Conservation (phyloP, 768 basidiomycete species). For the Trametes gibbosa region DNA sequence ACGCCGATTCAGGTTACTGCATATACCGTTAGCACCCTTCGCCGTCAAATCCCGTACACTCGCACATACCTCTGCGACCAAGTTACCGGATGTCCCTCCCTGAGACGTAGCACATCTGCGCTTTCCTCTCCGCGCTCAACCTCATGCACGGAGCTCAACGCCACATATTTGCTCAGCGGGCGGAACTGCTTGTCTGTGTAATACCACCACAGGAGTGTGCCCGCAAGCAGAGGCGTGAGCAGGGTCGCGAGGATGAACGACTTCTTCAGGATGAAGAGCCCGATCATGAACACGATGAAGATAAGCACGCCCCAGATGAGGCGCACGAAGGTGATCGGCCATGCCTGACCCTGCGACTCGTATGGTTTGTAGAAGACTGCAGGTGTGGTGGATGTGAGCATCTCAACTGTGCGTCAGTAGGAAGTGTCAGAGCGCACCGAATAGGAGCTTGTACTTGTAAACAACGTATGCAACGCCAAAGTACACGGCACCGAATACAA, state of each 20-base stretch:
- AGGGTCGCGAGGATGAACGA: constrained; percentile 57
- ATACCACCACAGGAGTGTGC: constrained; percentile 80
- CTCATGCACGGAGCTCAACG: constrained; percentile 82
- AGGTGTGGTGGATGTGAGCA: background rate
- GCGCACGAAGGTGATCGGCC: constrained; percentile 93
- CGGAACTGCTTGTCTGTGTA: constrained; percentile 64
- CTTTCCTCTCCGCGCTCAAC: constrained; percentile 88
- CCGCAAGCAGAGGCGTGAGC: constrained; percentile 72
- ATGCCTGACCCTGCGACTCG: constrained; percentile 95
- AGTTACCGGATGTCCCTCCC: constrained; percentile 82
- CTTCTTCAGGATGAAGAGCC: constrained; percentile 78
- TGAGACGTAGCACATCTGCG: constrained; percentile 69
- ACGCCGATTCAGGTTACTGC: constrained; percentile 77
- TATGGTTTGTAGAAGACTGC: constrained; percentile 98
- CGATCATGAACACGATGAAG: constrained; percentile 96
- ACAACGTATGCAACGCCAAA: constrained; percentile 96
- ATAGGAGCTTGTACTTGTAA: constrained; percentile 97
- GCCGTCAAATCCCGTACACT: background rate
- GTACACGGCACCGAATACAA: constrained; percentile 93
- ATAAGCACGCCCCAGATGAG: constrained; percentile 91
- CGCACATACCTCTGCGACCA: constrained; percentile 77
- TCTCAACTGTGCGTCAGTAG: background rate
- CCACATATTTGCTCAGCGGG: constrained; percentile 79
- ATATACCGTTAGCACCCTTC: background rate
- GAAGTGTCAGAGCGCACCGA: constrained; percentile 54